Base-by-base conservation (phyloP, 345 rosid genomes). In the Triadica sebifera region DNA sequence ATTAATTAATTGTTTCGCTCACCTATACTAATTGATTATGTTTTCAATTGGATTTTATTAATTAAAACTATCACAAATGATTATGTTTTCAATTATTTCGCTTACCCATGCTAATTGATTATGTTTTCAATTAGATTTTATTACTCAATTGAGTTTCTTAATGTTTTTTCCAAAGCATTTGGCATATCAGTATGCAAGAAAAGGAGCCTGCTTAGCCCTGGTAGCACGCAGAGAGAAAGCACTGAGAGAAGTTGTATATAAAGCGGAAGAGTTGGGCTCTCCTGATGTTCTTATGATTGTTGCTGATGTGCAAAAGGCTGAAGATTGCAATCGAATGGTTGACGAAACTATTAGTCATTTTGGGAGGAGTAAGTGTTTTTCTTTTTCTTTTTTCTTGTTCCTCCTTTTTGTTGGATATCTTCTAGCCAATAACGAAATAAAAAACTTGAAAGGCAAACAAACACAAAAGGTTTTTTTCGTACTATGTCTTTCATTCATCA, bases 131-230 rank as follows among this genome's bases (percentile, higher is more conserved):
- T 34, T 55, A 29, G 34, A 29, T 29, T 29, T 29, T 29, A 29
- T 53, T 29, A 2, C 1, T 29, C 34, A 29, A 29, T 53, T 73
- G 13, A 47, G 13, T 50, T 50, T 5, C 29, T 49, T 7, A 47
- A 15, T 47, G 17, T 12, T 25, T 12, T 24, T 45, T 45, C 52
- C 76, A 74, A 71, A 88, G 95, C 72, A 85, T 29, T 73, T 90
- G 77, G 90, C 90, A 9, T 89, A 85, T 46, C 86, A 89, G 81
- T 89, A 86, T 15, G 92, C 89, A 4, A 87, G 51, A 74, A 82
- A 79, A 80, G 87, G 91, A 67, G 91, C 92, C 34, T 76, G 83
- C 63, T 75, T 91, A 75, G 92, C 89, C 49, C 83, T 87, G 17
- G 87, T 85, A 43, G 91, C 86, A 47, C 76, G 89, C 50, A 81